These are phyloP conservation scores for Sphagnum fallax DNA, from an alignment of 228 moss, liverwort and hornwort species.

Conservation along the genomic window DNA sequence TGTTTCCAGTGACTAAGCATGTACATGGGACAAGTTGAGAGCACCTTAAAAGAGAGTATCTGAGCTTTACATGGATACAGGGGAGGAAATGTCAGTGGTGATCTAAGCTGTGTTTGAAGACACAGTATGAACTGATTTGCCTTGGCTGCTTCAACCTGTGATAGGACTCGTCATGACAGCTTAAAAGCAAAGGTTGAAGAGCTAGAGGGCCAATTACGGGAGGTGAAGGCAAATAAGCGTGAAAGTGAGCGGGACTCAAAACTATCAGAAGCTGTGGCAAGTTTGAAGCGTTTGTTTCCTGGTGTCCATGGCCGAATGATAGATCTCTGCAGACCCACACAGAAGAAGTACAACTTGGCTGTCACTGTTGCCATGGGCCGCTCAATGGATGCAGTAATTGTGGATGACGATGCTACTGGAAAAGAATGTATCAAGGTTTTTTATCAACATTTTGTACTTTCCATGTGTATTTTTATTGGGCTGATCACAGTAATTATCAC, in stretches of 20 bases:
- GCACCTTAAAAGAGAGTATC: no score
- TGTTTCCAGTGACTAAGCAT: no score
- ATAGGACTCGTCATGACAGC: conserved; percentile 80
- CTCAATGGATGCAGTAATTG: conserved; percentile 98
- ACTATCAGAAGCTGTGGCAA: conserved; percentile 87
- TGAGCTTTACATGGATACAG: no score
- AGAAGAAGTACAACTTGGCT: conserved; percentile 97
- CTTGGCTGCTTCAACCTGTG: no score
- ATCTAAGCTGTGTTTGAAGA: no score
- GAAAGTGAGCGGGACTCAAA: conserved; percentile 96
- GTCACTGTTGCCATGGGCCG: conserved; percentile 98
- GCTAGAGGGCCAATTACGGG: conserved; percentile 82
- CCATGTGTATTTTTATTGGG: background rate
- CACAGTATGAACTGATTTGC: no score
- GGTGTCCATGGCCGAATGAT: conserved; percentile 99
- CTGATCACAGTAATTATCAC: background rate
- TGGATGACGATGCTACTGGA: conserved; percentile 93
- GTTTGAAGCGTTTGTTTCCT: conserved; percentile 92
- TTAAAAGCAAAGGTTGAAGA: conserved; percentile 89
- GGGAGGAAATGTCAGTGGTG: no score
- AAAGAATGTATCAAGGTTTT: conserved; percentile 96
- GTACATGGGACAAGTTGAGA: no score
- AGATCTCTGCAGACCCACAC: conserved; percentile 98
- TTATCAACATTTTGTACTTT: background rate
- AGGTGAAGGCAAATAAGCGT: conserved; percentile 92